phyloP scores from a whole-genome alignment of 2,329 filamentous ascomycete genomes.

The Trichoderma gracile region DNA sequence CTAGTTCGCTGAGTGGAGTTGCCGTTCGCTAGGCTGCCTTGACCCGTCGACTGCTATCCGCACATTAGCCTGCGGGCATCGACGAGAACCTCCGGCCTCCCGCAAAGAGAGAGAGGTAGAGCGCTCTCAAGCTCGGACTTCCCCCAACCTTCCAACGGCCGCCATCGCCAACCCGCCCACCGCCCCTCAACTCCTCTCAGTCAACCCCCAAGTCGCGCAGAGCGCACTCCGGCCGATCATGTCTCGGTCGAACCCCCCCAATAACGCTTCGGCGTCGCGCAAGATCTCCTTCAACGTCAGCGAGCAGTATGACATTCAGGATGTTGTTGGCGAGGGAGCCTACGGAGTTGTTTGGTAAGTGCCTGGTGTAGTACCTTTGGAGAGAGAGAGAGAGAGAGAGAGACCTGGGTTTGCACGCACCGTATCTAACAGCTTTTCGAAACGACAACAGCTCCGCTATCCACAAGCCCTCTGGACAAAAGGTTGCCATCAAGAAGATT shows the following conservation, averaged over 20 bases:
- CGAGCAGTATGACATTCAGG: conserved; percentile 98
- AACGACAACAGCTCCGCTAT: conserved; percentile 73
- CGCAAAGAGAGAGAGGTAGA: not conserved
- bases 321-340: conserved; percentile 97
- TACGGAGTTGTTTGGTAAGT: conserved; percentile 97
- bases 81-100: conserved; percentile 14
- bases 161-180: not conserved
- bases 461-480: conserved; percentile 96
- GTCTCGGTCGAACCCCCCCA: conserved; percentile 60
- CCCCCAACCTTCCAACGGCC: not conserved
- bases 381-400: not conserved
- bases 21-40: no score
- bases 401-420: not conserved
- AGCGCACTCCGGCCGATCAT: conserved; percentile 38
- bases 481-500: conserved; percentile 99
- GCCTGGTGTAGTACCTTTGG: not conserved
- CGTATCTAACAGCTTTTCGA: conserved; percentile 9
- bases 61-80: conserved; percentile 17
- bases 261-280: conserved; percentile 64
- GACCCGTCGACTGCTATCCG: conserved; percentile 4
- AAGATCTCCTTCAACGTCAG: conserved; percentile 99
- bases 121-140: not conserved
- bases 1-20: conserved; percentile 20
- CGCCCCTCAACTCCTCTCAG: not conserved
- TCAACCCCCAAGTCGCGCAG: not conserved